Percentiles rank a stretch among this genome's conserved stretches.
Evolutionary conservation across 768 basidiomycete species (phyloP).

Genomic region (Tricholomella constricta): DNA sequence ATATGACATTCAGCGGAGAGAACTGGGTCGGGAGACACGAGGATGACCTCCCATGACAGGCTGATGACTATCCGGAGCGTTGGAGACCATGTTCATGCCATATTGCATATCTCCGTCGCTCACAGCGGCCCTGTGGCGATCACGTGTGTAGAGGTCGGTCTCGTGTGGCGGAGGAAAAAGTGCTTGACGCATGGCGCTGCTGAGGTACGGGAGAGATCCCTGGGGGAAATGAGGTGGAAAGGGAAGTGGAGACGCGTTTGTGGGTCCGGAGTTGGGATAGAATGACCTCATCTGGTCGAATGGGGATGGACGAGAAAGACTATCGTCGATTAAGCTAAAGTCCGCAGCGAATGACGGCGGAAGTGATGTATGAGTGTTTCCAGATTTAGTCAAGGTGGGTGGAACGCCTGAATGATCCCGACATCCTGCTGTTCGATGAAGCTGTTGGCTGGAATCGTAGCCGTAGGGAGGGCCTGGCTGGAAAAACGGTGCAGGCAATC

Average conservation of each 20-base stretch:
- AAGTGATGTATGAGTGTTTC: neutral
- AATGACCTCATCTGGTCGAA: slow-evolving; percentile 5
- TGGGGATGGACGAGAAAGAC: neutral
- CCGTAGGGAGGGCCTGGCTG: neutral
- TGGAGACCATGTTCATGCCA: neutral
- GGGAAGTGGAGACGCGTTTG: neutral
- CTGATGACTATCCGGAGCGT: neutral
- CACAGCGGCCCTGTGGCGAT: neutral
- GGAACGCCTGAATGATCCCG: neutral
- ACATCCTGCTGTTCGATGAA: neutral
- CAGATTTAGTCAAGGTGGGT: neutral
- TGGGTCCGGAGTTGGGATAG: neutral
- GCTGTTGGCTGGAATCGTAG: neutral
- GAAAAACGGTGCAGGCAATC: neutral
- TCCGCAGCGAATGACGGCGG: neutral
- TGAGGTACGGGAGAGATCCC: slow-evolving; percentile 16
- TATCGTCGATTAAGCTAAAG: neutral
- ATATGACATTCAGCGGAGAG: no score
- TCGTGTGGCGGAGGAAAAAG: slow-evolving; percentile 11
- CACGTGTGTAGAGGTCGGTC: neutral
- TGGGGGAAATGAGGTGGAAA: neutral
- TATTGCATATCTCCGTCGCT: neutral
- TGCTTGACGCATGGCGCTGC: slow-evolving; percentile 17
- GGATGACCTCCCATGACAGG: no score
- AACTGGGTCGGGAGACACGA: no score